Percentiles rank a stretch among this genome's conserved stretches.
Evolutionary conservation across 2,329 filamentous ascomycete species (phyloP).

Genomic region (Apiospora phragmitis): DNA sequence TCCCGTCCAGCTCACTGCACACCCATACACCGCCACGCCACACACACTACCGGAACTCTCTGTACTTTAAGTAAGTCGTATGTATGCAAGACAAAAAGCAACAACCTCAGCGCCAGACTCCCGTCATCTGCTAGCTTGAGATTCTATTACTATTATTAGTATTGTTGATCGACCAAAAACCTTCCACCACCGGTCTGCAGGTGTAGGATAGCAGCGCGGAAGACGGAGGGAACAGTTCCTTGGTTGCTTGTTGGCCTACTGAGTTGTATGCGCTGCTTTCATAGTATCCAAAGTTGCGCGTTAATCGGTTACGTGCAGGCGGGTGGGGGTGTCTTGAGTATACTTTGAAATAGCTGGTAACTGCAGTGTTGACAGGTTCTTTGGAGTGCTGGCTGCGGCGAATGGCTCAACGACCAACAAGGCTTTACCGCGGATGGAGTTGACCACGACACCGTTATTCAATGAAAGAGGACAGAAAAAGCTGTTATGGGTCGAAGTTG

Average conservation of each 20-base stretch:
- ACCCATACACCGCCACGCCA: neutral
- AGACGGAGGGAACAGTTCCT: neutral
- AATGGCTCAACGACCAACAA: neutral
- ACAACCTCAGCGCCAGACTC: neutral
- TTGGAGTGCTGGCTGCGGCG: neutral
- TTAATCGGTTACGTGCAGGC: neutral
- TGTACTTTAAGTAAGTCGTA: neutral
- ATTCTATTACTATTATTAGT: neutral
- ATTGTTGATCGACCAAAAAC: neutral
- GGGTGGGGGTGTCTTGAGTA: neutral
- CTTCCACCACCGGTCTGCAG: neutral
- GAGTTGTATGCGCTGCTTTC: neutral
- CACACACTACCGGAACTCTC: neutral
- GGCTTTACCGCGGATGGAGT: neutral
- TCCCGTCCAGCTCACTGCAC: neutral
- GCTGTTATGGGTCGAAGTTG: neutral
- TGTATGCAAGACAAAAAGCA: neutral
- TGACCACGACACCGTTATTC: neutral
- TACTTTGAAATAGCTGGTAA: neutral
- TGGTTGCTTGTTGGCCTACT: neutral
- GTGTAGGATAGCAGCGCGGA: neutral
- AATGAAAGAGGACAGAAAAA: neutral
- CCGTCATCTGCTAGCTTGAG: neutral
- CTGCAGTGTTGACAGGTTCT: too few relatives aligned
- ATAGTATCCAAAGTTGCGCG: neutral